These are phyloP conservation scores for Strigomonas culicis DNA, from an alignment of 208 protist species.

Conservation along the genomic window DNA sequence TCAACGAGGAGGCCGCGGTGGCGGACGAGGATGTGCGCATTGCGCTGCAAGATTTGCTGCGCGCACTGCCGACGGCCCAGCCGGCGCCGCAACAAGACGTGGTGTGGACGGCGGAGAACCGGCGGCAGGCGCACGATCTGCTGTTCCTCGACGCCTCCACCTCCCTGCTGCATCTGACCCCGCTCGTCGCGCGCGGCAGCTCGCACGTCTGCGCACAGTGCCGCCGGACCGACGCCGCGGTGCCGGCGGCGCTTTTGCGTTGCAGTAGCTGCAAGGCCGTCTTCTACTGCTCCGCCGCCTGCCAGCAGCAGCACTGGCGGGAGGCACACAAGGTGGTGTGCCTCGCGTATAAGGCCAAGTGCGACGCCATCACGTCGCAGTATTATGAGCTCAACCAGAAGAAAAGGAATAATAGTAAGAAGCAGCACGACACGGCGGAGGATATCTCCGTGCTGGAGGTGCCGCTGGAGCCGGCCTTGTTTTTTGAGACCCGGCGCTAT, in stretches of 20 bases:
- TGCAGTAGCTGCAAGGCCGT: constrained; percentile 79
- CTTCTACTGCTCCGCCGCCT: constrained; percentile 73
- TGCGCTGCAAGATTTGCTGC: constrained; percentile 60
- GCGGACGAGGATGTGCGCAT: constrained; percentile 72
- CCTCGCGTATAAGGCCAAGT: constrained; percentile 47
- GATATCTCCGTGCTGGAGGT: constrained; percentile 41
- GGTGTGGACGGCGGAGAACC: constrained; percentile 35
- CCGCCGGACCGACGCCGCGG: constrained; percentile 16
- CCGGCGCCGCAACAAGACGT: not conserved
- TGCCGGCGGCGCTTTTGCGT: constrained; percentile 32
- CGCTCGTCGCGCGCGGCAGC: constrained; percentile 48
- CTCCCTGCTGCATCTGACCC: constrained; percentile 63
- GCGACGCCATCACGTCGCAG: constrained; percentile 34
- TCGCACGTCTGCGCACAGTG: constrained; percentile 55
- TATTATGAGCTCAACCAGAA: constrained; percentile 44
- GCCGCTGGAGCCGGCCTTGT: constrained; percentile 37
- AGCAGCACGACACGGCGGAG: constrained; percentile 6
- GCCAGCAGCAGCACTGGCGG: constrained; percentile 66
- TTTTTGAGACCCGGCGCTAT: constrained; percentile 43
- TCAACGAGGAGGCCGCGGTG: constrained; percentile 17
- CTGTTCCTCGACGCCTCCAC: constrained; percentile 85
- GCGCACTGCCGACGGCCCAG: constrained; percentile 41
- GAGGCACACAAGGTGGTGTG: constrained; percentile 54
- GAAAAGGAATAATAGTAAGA: constrained; percentile 24
- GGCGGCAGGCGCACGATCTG: constrained; percentile 61